A percentile compares a stretch with the other conserved stretches of the same genome.
These are phyloP conservation scores for Clohesyomyces aquaticus DNA, from an alignment of 495 filamentous ascomycete genomes.

Conservation along the genomic window DNA sequence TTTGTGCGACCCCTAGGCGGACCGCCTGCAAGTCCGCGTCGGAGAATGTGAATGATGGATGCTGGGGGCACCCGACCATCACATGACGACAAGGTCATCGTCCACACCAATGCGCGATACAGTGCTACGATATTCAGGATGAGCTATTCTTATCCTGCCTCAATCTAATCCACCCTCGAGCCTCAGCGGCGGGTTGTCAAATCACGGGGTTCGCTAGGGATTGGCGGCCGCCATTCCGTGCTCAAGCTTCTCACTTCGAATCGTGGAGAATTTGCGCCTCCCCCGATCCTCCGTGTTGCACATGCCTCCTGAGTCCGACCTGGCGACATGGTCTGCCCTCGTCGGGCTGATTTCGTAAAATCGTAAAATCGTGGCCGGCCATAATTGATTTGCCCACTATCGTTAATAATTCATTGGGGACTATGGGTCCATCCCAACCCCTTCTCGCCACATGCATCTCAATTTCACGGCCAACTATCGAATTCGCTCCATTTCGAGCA, in stretches of 20 bases:
- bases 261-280: conserved; percentile 31
- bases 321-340: not conserved
- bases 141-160: conserved; percentile 27
- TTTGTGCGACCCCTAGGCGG: not conserved
- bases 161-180: conserved; percentile 8
- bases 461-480: not conserved
- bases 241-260: conserved; percentile 34
- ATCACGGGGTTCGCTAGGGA: conserved; percentile 34
- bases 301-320: not conserved
- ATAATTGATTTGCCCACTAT: not conserved
- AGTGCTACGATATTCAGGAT: conserved; percentile 6
- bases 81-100: not conserved
- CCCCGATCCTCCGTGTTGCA: conserved; percentile 16
- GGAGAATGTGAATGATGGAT: too few relatives aligned
- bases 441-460: not conserved
- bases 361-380: not conserved
- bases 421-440: too few relatives aligned
- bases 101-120: not conserved
- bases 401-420: not conserved
- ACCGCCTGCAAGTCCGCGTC: not conserved
- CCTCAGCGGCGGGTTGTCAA: conserved; percentile 19
- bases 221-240: conserved; percentile 37
- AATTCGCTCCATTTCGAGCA: not conserved
- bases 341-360: not conserved
- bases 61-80: conserved; percentile 19